phyloP scores from a whole-genome alignment of 306 rosid genomes.

The Astragalus glycyphyllos region DNA sequence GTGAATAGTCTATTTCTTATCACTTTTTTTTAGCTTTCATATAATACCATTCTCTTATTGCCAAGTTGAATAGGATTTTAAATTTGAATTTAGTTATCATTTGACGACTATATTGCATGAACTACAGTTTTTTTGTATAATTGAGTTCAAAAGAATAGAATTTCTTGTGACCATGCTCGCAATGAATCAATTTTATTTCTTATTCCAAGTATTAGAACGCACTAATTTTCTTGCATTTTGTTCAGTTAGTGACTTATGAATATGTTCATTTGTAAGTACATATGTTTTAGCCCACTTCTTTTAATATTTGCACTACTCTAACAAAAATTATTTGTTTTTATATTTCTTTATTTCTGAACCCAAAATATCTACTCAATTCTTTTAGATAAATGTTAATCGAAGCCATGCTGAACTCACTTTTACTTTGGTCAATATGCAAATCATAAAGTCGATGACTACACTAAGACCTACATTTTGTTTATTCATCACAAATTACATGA shows the following conservation, averaged over 20 bases:
- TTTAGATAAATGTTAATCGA: too few species aligned
- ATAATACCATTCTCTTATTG: constrained; percentile 43
- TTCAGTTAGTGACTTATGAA: neutral
- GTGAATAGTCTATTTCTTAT: constrained; percentile 46
- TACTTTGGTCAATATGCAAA: too few species aligned
- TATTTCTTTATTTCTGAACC: too few species aligned
- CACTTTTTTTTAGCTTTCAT: constrained; percentile 30
- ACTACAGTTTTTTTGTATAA: constrained; percentile 42
- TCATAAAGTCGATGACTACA: too few species aligned
- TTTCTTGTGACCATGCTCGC: constrained; percentile 38
- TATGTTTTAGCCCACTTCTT: too few species aligned
- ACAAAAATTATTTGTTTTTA: too few species aligned
- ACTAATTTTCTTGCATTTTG: constrained; percentile 26
- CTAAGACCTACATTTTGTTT: too few species aligned
- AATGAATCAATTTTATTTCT: constrained; percentile 33
- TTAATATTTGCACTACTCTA: too few species aligned
- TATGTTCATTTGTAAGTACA: constrained; percentile 2
- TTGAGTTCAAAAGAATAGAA: constrained; percentile 60
- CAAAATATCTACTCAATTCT: too few species aligned
- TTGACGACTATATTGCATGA: constrained; percentile 46
- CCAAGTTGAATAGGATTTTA: constrained; percentile 56
- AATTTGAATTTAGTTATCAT: constrained; percentile 36
- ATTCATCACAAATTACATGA: too few species aligned
- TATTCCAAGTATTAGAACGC: constrained; percentile 35
- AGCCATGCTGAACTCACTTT: too few species aligned